Evolutionary conservation across 345 rosid genomes (phyloP), one percentile per base, ranked within the genome.

Genomic region (Barbarea vulgaris): DNA sequence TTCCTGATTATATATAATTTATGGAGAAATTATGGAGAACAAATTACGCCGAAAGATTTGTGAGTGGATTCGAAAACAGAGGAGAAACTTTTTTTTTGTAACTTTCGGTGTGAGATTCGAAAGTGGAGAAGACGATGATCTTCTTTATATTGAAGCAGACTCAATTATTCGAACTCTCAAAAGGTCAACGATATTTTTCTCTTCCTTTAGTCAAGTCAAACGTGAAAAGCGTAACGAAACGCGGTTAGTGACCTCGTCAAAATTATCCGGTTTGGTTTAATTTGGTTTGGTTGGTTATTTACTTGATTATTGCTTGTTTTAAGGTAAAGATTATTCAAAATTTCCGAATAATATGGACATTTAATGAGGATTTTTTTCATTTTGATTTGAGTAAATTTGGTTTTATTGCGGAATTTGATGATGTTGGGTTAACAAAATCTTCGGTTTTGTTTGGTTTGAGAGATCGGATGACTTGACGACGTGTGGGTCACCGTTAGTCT

Each of bases 401-500:
- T 28, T 60, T 50, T 28, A 1, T 60, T 33, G 3, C 22, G 13
- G 3, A 18, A 57, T 13, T 56, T 37, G 4, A 17, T 12, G 3
- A 56, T 19, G 24, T 63, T 27, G 5, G 59, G 18, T 53, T 17
- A 64, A n/a, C 18, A 4, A 14, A 31, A 15, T 34, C 5, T 31
- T 41, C 13, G 59, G 61, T 67, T 75, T 1, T 37, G 54, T 25
- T 22, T 25, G 69, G 37, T 0, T 60, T 57, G 5, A 46, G 34
- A 37, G n/a, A 39, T 6, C 3, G 46, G 44, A 27, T 44, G 30
- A n/a, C 21, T 51, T 60, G 56, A 76, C 64, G 57, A 61, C 28
- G 64, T 61, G 62, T 39, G 9, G 9, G 22, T 61, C 64, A 22
- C 75, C 64, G 74, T 76, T 69, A 61, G 75, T 76, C 56, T 12